Evolutionary conservation across 768 basidiomycete genomes (phyloP), one percentile per base, ranked within the genome.

Genomic region (Obba rivulosa): DNA sequence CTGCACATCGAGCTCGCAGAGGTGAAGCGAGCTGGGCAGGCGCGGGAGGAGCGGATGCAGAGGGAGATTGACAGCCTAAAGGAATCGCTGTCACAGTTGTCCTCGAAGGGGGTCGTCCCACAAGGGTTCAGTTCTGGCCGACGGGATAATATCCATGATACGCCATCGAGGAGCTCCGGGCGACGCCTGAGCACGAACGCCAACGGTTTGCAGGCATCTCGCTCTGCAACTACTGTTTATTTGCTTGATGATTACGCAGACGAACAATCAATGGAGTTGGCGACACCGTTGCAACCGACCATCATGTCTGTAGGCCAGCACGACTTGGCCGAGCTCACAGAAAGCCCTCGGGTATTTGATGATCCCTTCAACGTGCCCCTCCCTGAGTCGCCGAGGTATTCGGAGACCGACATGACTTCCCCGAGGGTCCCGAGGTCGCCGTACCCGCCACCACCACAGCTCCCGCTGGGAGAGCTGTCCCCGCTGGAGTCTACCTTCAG

Each of bases 211-310:
- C 28, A 31, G 44, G 14, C 18, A 34, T 8, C 17, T 5, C 14
- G 31, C 34, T 16, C 45, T 3, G 37, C 10, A 25, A n/a, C 7
- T 28, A 13, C 28, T 13, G 28, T 13, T 5, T n/a, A 43, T 25
- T 17, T 39, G 20, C 23, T 37, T 8, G 46, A 39, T 20, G 52
- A 44, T 4, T 41, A 46, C 14, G 48, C 11, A 14, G 50, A 46
- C 11, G 57, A 58, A 41, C 46, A 46, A 35, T 53, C 57, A 3
- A 58, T 58, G 57, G 57, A 58, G 41, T 49, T 58, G 11, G 51
- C 57, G 14, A 58, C 57, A 1, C 57, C 57, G 2, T 36, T 58
- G 7, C 57, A 49, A 14, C 50, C 44, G 7, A 55, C 57, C 2
- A 54, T 58, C 16, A 28, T 52, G 24, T 58, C 57, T 7, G 37